These are phyloP conservation scores for Aspergillus sclerotioniger DNA, from an alignment of 495 filamentous ascomycete genomes.

Conservation along the genomic window DNA sequence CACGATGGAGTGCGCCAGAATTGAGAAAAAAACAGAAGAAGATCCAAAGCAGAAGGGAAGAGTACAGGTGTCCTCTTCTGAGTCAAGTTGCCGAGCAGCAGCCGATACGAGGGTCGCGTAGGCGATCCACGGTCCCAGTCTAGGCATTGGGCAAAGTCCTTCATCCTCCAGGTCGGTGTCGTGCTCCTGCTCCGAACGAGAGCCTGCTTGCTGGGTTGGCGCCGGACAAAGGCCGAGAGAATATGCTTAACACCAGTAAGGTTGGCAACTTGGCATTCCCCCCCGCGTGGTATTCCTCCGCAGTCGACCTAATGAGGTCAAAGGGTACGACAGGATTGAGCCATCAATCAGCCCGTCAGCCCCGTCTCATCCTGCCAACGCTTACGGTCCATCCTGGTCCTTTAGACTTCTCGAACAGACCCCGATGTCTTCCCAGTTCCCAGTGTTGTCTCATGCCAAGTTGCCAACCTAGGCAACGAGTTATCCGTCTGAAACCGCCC, in stretches of 20 bases:
- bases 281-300: not conserved
- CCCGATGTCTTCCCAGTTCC: no score
- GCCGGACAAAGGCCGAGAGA: slow-evolving; percentile 23
- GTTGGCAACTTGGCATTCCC: slow-evolving; percentile 32
- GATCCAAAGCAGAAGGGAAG: not conserved
- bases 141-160: not conserved
- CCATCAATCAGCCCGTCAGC: not conserved
- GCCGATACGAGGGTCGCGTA: slow-evolving; percentile 8
- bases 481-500: slow-evolving; percentile 1
- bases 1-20: not conserved
- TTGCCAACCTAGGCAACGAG: no score
- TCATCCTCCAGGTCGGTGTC: not conserved
- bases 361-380: not conserved
- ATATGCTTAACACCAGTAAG: slow-evolving; percentile 51
- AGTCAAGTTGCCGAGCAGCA: slow-evolving; percentile 14
- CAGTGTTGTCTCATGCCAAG: no score
- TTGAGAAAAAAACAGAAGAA: not conserved
- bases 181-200: not conserved
- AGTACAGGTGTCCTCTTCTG: slow-evolving; percentile 16
- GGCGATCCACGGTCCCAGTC: slow-evolving; percentile 4
- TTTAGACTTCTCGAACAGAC: not conserved
- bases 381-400: not conserved
- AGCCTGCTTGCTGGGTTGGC: slow-evolving; percentile 12
- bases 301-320: not conserved
- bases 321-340: not conserved